phyloP scores from a whole-genome alignment of 1,284 basidiomycete species.

The Chiua sp. region DNA sequence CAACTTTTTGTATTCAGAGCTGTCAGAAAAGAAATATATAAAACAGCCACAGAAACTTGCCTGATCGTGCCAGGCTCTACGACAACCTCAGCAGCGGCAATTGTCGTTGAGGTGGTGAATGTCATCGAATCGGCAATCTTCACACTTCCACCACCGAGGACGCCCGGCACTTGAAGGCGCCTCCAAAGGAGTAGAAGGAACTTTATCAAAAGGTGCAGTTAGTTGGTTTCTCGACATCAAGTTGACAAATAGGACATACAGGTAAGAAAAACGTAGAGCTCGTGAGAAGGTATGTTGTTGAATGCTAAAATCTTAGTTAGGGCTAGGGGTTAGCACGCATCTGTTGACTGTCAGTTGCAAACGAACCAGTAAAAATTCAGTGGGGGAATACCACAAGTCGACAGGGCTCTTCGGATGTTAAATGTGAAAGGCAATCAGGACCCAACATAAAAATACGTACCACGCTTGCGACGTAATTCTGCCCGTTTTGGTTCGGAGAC shows the following conservation, averaged over 20 bases:
- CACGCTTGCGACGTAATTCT: conserved; percentile 64
- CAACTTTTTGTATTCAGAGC: conserved; percentile 45
- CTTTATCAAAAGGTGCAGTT: conserved; percentile 10
- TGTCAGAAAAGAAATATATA: conserved; percentile 38
- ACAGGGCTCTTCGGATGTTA: conserved; percentile 39
- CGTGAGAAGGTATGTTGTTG: conserved; percentile 48
- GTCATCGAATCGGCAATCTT: conserved; percentile 63
- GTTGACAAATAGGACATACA: conserved; percentile 29
- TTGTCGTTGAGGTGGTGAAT: conserved; percentile 56
- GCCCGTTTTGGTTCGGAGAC: conserved; percentile 62
- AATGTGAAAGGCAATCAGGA: background rate
- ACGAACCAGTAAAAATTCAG: conserved; percentile 55
- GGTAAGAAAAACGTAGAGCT: conserved; percentile 61
- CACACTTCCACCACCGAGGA: conserved; percentile 62
- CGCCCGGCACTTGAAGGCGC: conserved; percentile 42
- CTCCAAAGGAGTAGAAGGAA: conserved; percentile 52
- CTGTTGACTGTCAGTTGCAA: background rate
- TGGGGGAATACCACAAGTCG: conserved; percentile 63
- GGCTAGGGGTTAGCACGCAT: background rate
- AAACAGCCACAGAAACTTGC: conserved; percentile 25
- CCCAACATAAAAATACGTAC: conserved; percentile 37
- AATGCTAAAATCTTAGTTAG: conserved; percentile 49
- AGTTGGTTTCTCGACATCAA: background rate
- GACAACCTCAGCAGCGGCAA: conserved; percentile 59
- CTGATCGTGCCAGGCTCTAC: conserved; percentile 62